Base-by-base conservation (phyloP, 306 rosid genomes). In the Castanea crenata region DNA sequence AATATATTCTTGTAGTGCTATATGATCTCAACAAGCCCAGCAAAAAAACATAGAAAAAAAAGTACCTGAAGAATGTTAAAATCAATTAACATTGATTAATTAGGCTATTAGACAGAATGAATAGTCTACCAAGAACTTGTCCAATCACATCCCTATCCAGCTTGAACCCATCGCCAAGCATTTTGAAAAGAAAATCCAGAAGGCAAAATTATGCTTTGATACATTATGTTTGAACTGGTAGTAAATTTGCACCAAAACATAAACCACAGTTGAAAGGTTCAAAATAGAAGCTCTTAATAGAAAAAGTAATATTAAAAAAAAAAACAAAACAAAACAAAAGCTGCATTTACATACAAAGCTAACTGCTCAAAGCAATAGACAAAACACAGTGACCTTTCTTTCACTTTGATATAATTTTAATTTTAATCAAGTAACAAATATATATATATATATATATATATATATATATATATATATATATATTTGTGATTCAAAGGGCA, bases 1-100 rank as follows among this genome's bases (percentile, higher is more conserved):
- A 73, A 15, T 1, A 57, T 31, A 31, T 55, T 38, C 3, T 31
- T 31, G 15, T 44, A 18, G 4, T 31, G 49, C 58, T 55, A 55
- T 25, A 71, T 11, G 75, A 71, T 13, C 25, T 8, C 25, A 70
- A 35, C 29, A 69, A 69, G 23, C 51, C 71, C 20, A 31, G 46
- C 3, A 16, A 63, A 76, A 57, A n/a, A 69, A 12, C 34, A 56
- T 69, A 4, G 15, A 5, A 27, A 65, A 1, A 5, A 2, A 79
- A 68, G 76, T 85, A 91, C 99, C 97, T 95, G 99, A 87, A 95
- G 99, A 77, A 95, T 95, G 85, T 95, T 98, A 90, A 23, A 23
- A 23, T 23, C 29, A 64, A 31, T 31, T 61, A 13, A 31, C 12
- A 31, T 64, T 74, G 69, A 69, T 61, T 12, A 27, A 1, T 27